Percentiles rank a stretch among this genome's conserved stretches.
These are phyloP conservation scores for Hypomontagnella monticulosa DNA, from an alignment of 495 filamentous ascomycete species.

Conservation along the genomic window DNA sequence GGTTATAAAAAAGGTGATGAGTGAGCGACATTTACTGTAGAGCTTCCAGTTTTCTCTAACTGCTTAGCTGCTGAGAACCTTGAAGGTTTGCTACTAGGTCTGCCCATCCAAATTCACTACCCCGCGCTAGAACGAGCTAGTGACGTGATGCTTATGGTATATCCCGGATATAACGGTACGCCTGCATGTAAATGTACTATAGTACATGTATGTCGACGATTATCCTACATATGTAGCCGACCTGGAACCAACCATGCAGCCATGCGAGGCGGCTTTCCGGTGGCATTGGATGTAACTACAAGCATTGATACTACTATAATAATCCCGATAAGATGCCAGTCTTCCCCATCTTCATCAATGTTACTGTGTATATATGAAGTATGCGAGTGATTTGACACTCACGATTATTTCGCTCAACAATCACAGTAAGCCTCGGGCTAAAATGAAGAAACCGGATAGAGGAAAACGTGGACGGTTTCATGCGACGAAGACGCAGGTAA, in stretches of 20 bases:
- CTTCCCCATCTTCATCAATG: background rate
- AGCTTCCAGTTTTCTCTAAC: conserved; percentile 1
- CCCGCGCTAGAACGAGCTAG: conserved; percentile 44
- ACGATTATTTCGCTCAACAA: background rate
- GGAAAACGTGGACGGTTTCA: background rate
- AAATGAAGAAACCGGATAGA: conserved; percentile 8
- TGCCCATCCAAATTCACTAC: conserved; percentile 18
- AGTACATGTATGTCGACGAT: background rate
- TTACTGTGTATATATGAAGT: background rate
- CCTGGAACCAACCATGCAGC: too few species aligned
- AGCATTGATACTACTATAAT: background rate
- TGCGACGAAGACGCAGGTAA: background rate
- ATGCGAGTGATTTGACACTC: background rate
- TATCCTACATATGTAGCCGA: background rate
- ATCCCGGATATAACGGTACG: background rate
- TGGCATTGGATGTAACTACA: too few species aligned
- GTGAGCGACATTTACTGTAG: conserved; percentile 33
- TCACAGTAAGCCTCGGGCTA: conserved; percentile 27
- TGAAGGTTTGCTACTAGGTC: background rate
- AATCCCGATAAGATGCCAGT: conserved; percentile 1
- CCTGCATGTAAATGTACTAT: background rate
- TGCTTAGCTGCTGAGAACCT: conserved; percentile 4
- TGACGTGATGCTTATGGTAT: conserved; percentile 41
- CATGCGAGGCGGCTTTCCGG: too few species aligned
- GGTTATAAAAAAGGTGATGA: conserved; percentile 20